Percentiles rank a stretch among this genome's conserved stretches.
These are phyloP conservation scores for Chaetomium strumarium DNA, from an alignment of 2,329 filamentous ascomycete species.

Conservation along the genomic window DNA sequence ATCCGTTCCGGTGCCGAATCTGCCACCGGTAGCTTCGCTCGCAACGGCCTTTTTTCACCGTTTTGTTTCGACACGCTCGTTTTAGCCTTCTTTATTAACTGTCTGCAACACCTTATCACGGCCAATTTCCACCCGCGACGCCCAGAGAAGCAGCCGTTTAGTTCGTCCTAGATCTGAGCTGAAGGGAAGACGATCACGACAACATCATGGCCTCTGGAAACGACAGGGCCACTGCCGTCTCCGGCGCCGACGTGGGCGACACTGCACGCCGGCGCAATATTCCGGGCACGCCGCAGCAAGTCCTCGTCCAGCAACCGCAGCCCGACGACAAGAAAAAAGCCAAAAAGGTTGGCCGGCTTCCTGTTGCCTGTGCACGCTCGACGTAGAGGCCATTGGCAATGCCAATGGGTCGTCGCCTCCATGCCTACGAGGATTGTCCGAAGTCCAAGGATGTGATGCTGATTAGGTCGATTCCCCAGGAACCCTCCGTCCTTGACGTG, in stretches of 20 bases:
- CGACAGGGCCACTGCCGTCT: constrained; percentile 50
- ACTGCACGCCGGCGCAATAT: constrained; percentile 52
- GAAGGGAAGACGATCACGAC: not conserved
- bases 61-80: constrained; percentile 24
- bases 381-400: not conserved
- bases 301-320: constrained; percentile 36
- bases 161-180: not conserved
- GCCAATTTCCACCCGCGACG: constrained; percentile 11
- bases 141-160: constrained; percentile 5
- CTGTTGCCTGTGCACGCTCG: not conserved
- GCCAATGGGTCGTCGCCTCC: not conserved
- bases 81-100: constrained; percentile 22
- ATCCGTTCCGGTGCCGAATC: constrained; percentile 16
- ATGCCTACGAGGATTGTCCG: not conserved
- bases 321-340: constrained; percentile 55
- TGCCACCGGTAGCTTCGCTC: constrained; percentile 14
- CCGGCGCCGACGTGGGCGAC: constrained; percentile 54
- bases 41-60: constrained; percentile 16
- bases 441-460: constrained; percentile 13
- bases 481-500: constrained; percentile 54
- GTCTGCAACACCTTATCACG: constrained; percentile 15
- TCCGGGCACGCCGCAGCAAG: constrained; percentile 36
- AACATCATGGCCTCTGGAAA: constrained; percentile 41
- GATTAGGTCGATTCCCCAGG: constrained; percentile 28
- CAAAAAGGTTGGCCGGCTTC: constrained; percentile 45